Evolutionary conservation across 805 yeast species (phyloP).

Genomic region (Kluyveromyces wickerhamii): DNA sequence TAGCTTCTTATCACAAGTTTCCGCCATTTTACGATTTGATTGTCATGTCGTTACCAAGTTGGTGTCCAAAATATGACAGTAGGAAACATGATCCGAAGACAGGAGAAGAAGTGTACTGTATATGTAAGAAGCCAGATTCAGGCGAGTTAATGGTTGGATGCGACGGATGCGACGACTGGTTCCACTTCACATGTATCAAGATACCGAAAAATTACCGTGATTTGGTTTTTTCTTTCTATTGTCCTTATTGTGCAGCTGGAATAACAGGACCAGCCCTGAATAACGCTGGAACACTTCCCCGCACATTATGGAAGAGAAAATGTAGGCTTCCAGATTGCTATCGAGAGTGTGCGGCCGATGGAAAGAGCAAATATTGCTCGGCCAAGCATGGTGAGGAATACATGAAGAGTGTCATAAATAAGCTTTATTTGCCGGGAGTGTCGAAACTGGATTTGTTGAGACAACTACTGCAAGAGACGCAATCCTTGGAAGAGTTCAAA

Average conservation of each 20-base stretch:
- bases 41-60: conserved; percentile 18
- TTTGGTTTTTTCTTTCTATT: conserved; percentile 57
- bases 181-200: conserved; percentile 71
- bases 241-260: conserved; percentile 58
- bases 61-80: conserved; percentile 27
- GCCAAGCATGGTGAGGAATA: conserved; percentile 54
- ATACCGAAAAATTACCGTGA: conserved; percentile 42
- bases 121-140: conserved; percentile 69
- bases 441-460: conserved; percentile 9
- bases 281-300: conserved; percentile 28
- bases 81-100: conserved; percentile 17
- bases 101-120: conserved; percentile 62
- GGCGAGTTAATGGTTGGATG: conserved; percentile 89
- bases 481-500: conserved; percentile 12
- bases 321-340: conserved; percentile 57
- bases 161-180: conserved; percentile 95
- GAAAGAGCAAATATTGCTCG: conserved; percentile 60
- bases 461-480: conserved; percentile 10
- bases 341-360: conserved; percentile 21
- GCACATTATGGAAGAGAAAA: conserved; percentile 64
- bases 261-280: conserved; percentile 29
- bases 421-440: conserved; percentile 3
- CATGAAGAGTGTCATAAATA: conserved; percentile 10
- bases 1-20: too few relatives aligned
- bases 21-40: too few relatives aligned